These are phyloP conservation scores for Pseudocercospora eumusae DNA, from an alignment of 2,329 filamentous ascomycete species.

Conservation along the genomic window DNA sequence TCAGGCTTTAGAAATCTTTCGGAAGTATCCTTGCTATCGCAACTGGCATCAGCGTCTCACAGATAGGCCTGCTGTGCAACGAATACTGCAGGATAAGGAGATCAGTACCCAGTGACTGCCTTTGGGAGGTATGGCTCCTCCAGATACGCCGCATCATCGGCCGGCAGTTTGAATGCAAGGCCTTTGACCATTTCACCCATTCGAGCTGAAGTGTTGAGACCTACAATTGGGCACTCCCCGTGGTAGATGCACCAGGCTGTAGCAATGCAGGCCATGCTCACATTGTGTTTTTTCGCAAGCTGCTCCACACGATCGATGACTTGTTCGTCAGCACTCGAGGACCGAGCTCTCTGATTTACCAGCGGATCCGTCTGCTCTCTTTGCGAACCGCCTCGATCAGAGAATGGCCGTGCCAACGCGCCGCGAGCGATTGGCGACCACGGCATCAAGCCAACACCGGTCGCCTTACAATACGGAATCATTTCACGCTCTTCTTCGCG, in stretches of 20 bases:
- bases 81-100: background rate
- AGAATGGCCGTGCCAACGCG: slow-evolving; percentile 29
- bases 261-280: slow-evolving; percentile 33
- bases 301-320: slow-evolving; percentile 46
- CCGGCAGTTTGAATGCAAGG: slow-evolving; percentile 50
- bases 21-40: background rate
- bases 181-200: slow-evolving; percentile 60
- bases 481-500: slow-evolving; percentile 64
- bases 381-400: slow-evolving; percentile 19
- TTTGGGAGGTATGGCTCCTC: slow-evolving; percentile 58
- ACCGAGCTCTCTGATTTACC: slow-evolving; percentile 18
- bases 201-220: slow-evolving; percentile 58
- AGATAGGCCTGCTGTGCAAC: background rate
- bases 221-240: slow-evolving; percentile 60
- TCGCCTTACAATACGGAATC: slow-evolving; percentile 52
- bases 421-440: slow-evolving; percentile 36
- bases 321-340: slow-evolving; percentile 36
- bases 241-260: slow-evolving; percentile 45
- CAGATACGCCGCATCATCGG: slow-evolving; percentile 62
- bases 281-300: slow-evolving; percentile 43
- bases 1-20: background rate
- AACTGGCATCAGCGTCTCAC: background rate
- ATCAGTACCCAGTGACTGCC: slow-evolving; percentile 8
- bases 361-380: slow-evolving; percentile 27
- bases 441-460: slow-evolving; percentile 52